Evolutionary conservation across 345 rosid species (phyloP).

Genomic region (Kernera saxatilis): DNA sequence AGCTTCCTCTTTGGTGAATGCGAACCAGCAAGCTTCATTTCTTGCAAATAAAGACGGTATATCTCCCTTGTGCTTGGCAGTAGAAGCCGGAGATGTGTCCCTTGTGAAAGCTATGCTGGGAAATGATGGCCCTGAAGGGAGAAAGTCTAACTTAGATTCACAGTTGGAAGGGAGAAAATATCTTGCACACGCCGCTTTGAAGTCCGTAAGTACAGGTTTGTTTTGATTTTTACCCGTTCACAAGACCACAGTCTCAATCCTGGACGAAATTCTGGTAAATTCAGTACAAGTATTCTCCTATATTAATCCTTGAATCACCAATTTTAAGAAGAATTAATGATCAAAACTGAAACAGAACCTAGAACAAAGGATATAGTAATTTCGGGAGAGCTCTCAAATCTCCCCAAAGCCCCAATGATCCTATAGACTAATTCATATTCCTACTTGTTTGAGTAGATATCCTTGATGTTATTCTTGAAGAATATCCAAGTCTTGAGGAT

Average conservation of each 20-base stretch:
- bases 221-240: not conserved
- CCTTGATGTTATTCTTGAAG: not conserved
- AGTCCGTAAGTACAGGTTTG: not conserved
- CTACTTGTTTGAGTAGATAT: not conserved
- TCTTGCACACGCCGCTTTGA: not conserved
- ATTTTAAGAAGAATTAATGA: too few relatives aligned
- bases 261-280: too few relatives aligned
- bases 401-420: too few relatives aligned
- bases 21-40: not conserved
- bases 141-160: not conserved
- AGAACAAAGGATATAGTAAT: too few relatives aligned
- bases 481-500: not conserved
- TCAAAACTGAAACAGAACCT: too few relatives aligned
- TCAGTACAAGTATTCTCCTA: too few relatives aligned
- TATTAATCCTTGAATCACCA: too few relatives aligned
- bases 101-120: not conserved
- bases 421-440: too few relatives aligned
- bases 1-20: not conserved
- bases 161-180: not conserved
- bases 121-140: not conserved
- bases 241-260: not conserved
- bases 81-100: not conserved
- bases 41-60: not conserved
- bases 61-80: constrained; percentile 19
- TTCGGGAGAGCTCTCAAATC: too few relatives aligned